These are phyloP conservation scores for Fonsecaea pedrosoi DNA, from an alignment of 2,329 filamentous ascomycete genomes.

Conservation along the genomic window DNA sequence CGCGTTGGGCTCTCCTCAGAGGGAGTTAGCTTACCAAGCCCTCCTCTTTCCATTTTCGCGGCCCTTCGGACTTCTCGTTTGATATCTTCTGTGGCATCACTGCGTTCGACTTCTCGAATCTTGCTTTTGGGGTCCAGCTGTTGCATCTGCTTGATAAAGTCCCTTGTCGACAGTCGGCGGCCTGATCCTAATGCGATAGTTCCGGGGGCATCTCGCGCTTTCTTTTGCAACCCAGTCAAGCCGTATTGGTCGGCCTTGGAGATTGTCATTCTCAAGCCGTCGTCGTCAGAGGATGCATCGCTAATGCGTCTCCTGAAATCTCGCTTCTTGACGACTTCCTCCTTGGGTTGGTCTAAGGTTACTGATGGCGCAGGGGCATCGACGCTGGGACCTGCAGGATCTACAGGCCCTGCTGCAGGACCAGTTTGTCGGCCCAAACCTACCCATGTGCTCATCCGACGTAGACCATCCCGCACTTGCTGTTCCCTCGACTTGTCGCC, in stretches of 20 bases:
- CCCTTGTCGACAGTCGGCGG: slow-evolving; percentile 67
- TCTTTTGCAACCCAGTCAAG: slow-evolving; percentile 51
- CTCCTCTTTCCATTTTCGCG: slow-evolving; percentile 41
- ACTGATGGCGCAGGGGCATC: slow-evolving; percentile 42
- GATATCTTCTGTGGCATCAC: slow-evolving; percentile 49
- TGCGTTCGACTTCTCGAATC: slow-evolving; percentile 53
- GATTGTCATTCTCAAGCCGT: slow-evolving; percentile 68
- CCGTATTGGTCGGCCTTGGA: slow-evolving; percentile 52
- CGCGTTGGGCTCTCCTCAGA: slow-evolving; percentile 34
- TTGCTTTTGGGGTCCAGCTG: slow-evolving; percentile 65
- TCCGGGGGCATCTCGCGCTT: slow-evolving; percentile 34
- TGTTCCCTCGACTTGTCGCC: slow-evolving; percentile 39
- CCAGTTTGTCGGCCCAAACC: slow-evolving; percentile 47
- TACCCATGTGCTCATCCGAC: slow-evolving; percentile 67
- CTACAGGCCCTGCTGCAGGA: slow-evolving; percentile 20
- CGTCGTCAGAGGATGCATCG: slow-evolving; percentile 47
- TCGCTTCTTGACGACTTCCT: slow-evolving; percentile 40
- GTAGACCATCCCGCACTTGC: slow-evolving; percentile 58
- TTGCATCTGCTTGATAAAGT: slow-evolving; percentile 69
- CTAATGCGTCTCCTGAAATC: slow-evolving; percentile 37
- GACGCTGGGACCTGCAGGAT: slow-evolving; percentile 21
- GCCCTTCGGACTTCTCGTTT: slow-evolving; percentile 48
- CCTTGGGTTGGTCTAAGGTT: slow-evolving; percentile 40
- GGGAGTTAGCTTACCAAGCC: slow-evolving; percentile 21
- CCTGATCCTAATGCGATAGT: slow-evolving; percentile 46